Percentiles rank a stretch among this genome's conserved stretches.
Evolutionary conservation across 2,329 filamentous ascomycete species (phyloP).

Genomic region (Sporothrix humicola): DNA sequence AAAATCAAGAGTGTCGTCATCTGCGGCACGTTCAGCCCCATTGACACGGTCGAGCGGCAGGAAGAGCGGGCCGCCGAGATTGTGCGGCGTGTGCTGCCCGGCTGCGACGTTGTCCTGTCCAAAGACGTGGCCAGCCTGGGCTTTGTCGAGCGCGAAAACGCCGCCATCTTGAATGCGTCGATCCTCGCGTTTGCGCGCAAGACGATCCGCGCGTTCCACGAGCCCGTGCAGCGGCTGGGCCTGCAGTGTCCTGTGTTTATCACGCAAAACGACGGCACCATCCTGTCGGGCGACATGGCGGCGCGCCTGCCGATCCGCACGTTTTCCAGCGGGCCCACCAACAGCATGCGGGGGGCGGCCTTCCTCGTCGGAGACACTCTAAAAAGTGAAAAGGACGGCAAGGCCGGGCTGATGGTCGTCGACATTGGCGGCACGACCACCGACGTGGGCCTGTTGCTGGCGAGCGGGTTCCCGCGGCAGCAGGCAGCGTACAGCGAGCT

Average conservation of each 20-base stretch:
- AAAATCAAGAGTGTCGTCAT: constrained; percentile 56
- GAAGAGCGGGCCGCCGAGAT: constrained; percentile 56
- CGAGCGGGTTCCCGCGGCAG: constrained; percentile 68
- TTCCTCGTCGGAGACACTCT: constrained; percentile 55
- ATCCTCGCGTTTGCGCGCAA: constrained; percentile 63
- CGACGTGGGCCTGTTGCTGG: constrained; percentile 65
- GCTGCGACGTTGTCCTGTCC: constrained; percentile 55
- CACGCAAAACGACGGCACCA: constrained; percentile 68
- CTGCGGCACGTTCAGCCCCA: constrained; percentile 59
- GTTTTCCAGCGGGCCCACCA: constrained; percentile 68
- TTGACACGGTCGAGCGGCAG: constrained; percentile 55
- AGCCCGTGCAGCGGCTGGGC: constrained; percentile 56
- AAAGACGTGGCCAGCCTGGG: constrained; percentile 59
- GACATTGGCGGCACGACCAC: constrained; percentile 72
- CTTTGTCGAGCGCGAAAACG: constrained; percentile 68
- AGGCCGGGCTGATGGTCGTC: constrained; percentile 60
- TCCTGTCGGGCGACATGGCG: constrained; percentile 60
- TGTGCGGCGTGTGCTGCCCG: constrained; percentile 49
- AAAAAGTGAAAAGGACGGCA: constrained; percentile 34
- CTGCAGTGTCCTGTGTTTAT: constrained; percentile 63
- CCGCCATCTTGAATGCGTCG: constrained; percentile 67
- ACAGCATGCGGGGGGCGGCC: constrained; percentile 67
- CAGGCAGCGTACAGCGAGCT: constrained; percentile 67
- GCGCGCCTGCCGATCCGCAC: constrained; percentile 64
- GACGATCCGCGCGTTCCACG: constrained; percentile 62